Percentiles rank a stretch among this genome's conserved stretches.
These are phyloP conservation scores for Penicillium pulvis DNA, from an alignment of 495 filamentous ascomycete species.

Conservation along the genomic window DNA sequence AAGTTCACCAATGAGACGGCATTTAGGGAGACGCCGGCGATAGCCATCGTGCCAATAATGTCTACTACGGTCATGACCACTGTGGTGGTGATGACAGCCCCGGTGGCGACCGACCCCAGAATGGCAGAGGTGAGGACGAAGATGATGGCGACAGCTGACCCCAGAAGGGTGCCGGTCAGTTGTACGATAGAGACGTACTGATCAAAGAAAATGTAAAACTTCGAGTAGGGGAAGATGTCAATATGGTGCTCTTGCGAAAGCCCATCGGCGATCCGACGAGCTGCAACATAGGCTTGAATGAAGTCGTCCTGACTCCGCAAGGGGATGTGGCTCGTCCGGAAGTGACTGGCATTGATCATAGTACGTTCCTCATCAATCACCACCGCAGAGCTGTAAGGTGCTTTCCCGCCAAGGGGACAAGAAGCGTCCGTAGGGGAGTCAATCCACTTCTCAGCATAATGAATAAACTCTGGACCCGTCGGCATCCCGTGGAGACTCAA, in stretches of 20 bases:
- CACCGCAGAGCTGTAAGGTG: slow-evolving; percentile 82
- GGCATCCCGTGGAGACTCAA: slow-evolving; percentile 89
- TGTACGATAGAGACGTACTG: slow-evolving; percentile 86
- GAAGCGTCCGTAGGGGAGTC: slow-evolving; percentile 74
- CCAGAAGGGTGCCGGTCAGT: slow-evolving; percentile 75
- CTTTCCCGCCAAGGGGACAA: slow-evolving; percentile 85
- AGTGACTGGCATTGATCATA: slow-evolving; percentile 79
- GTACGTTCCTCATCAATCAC: slow-evolving; percentile 67
- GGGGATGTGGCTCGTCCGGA: slow-evolving; percentile 85
- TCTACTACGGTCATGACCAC: slow-evolving; percentile 94
- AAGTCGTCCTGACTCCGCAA: slow-evolving; percentile 90
- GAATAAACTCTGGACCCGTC: slow-evolving; percentile 82
- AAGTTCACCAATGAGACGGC: slow-evolving; percentile 96
- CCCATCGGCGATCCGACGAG: slow-evolving; percentile 80
- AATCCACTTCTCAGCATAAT: slow-evolving; percentile 83
- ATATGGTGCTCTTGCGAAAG: slow-evolving; percentile 68
- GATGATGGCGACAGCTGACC: slow-evolving; percentile 81
- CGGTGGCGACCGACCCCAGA: slow-evolving; percentile 82
- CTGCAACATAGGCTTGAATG: slow-evolving; percentile 84
- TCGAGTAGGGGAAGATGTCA: slow-evolving; percentile 89
- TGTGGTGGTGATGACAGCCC: slow-evolving; percentile 75
- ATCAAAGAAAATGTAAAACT: slow-evolving; percentile 99
- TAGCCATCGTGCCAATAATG: slow-evolving; percentile 91
- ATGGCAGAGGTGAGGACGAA: slow-evolving; percentile 74
- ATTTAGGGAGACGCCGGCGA: slow-evolving; percentile 88